Percentiles rank a stretch among this genome's conserved stretches.
Evolutionary conservation across 805 yeast species (phyloP).

Genomic region (Barnettozyma salicaria): DNA sequence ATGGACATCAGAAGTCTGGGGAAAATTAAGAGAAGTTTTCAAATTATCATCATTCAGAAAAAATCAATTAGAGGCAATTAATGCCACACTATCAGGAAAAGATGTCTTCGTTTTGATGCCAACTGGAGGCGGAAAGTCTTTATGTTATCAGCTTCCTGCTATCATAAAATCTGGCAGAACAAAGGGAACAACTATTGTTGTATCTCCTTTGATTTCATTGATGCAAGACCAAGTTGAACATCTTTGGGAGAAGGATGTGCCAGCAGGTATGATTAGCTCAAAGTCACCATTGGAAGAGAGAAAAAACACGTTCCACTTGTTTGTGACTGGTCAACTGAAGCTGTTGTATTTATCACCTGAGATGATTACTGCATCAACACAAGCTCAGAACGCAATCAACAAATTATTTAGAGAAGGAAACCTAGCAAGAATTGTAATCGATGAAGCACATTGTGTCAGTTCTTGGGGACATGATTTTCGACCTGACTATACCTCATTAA

Average conservation of each 20-base stretch:
- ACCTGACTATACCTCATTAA: conserved; percentile 85
- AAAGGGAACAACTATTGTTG: conserved; percentile 80
- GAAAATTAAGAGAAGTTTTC: conserved; percentile 53
- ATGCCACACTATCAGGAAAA: conserved; percentile 64
- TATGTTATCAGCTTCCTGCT: conserved; percentile 95
- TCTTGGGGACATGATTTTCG: conserved; percentile 99
- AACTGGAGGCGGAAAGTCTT: conserved; percentile 96
- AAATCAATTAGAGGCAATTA: conserved; percentile 83
- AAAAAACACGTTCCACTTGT: conserved; percentile 51
- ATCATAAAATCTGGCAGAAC: conserved; percentile 69
- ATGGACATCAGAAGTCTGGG: conserved; percentile 68
- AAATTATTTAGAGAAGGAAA: conserved; percentile 46
- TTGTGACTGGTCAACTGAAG: conserved; percentile 62
- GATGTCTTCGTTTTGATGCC: conserved; percentile 97
- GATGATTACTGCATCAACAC: conserved; percentile 74
- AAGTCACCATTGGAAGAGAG: conserved; percentile 60
- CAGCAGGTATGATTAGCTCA: conserved; percentile 86
- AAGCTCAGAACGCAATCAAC: conserved; percentile 58
- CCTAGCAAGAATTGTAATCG: conserved; percentile 85
- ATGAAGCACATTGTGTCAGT: conserved; percentile 97
- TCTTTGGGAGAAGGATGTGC: conserved; percentile 55
- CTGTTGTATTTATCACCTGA: conserved; percentile 90
- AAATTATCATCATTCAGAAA: conserved; percentile 62
- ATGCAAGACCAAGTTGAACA: conserved; percentile 98
- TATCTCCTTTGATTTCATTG: conserved; percentile 89